Conservation (phyloP, 257 asterid species). For the Gynochthodes officinalis region DNA sequence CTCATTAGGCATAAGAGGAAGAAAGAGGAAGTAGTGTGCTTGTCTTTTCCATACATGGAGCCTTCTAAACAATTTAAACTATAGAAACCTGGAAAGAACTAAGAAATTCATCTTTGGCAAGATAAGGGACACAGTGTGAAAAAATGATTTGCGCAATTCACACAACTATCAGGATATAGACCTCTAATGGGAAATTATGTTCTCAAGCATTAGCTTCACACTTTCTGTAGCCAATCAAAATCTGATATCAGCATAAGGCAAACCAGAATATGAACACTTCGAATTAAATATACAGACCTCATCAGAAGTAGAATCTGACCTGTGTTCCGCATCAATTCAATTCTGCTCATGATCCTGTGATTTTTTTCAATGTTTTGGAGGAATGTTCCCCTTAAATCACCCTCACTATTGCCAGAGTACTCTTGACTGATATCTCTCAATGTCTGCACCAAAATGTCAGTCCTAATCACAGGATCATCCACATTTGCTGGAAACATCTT, state of each 20-base stretch:
- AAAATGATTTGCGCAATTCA: background rate
- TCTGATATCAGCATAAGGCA: background rate
- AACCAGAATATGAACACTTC: background rate
- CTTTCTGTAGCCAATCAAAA: background rate
- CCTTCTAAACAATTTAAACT: background rate
- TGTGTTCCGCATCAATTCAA: conserved; percentile 50
- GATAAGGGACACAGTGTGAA: background rate
- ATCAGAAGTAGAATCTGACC: conserved; percentile 35
- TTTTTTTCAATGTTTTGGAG: conserved; percentile 67
- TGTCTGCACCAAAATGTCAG: conserved; percentile 73
- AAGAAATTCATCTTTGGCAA: background rate
- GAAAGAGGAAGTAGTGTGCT: background rate
- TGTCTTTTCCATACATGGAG: background rate
- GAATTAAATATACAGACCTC: conserved; percentile 1
- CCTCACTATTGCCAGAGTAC: conserved; percentile 28
- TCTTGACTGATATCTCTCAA: conserved; percentile 59
- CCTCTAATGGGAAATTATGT: background rate
- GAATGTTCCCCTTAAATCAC: conserved; percentile 50
- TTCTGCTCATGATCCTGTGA: conserved; percentile 62
- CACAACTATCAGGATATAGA: background rate
- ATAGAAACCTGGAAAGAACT: background rate
- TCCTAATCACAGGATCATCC: conserved; percentile 82
- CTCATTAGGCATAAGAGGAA: background rate
- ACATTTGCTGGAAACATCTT: conserved; percentile 94
- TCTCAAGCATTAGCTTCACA: background rate